A percentile compares a stretch with the other conserved stretches of the same genome.
Evolutionary conservation across 495 filamentous ascomycete genomes (phyloP).

Genomic region (Articulospora tetracladia): DNA sequence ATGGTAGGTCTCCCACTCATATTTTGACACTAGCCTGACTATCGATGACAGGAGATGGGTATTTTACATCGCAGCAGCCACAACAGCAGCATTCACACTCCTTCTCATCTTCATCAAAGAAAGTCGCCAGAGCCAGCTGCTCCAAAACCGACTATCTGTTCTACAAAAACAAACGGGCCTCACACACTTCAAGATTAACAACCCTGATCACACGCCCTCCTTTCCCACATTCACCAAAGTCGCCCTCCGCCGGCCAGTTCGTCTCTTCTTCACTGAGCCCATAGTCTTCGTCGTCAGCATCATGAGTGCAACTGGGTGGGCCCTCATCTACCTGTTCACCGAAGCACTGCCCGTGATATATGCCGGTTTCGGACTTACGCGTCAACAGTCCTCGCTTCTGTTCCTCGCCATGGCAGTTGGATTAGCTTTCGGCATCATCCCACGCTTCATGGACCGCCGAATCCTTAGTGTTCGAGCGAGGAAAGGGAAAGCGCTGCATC

Average conservation of each 20-base stretch:
- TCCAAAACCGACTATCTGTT: conserved; percentile 27
- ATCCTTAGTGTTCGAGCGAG: conserved; percentile 6
- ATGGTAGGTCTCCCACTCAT: conserved; percentile 25
- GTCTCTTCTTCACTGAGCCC: conserved; percentile 45
- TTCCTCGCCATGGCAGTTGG: conserved; percentile 45
- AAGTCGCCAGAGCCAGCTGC: conserved; percentile 39
- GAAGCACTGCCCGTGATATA: conserved; percentile 45
- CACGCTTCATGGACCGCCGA: conserved; percentile 37
- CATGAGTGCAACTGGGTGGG: conserved; percentile 36
- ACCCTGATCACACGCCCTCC: conserved; percentile 40
- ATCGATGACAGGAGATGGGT: conserved; percentile 36
- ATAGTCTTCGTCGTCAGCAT: conserved; percentile 42
- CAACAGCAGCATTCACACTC: conserved; percentile 31
- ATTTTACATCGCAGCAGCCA: conserved; percentile 39
- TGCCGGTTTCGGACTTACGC: conserved; percentile 36
- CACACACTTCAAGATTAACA: conserved; percentile 27
- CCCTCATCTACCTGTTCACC: conserved; percentile 52
- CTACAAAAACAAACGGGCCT: conserved; percentile 28
- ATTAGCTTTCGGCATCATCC: conserved; percentile 35
- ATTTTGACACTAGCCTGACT: not conserved
- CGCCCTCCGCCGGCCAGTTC: conserved; percentile 38
- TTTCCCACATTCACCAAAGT: conserved; percentile 35
- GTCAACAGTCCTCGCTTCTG: conserved; percentile 34
- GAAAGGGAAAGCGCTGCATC: conserved; percentile 19
- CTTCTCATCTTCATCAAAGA: conserved; percentile 37